Percentiles rank a stretch among this genome's conserved stretches.
Conservation (phyloP, 2,329 filamentous ascomycete species). For the Mariannaea elegans region DNA sequence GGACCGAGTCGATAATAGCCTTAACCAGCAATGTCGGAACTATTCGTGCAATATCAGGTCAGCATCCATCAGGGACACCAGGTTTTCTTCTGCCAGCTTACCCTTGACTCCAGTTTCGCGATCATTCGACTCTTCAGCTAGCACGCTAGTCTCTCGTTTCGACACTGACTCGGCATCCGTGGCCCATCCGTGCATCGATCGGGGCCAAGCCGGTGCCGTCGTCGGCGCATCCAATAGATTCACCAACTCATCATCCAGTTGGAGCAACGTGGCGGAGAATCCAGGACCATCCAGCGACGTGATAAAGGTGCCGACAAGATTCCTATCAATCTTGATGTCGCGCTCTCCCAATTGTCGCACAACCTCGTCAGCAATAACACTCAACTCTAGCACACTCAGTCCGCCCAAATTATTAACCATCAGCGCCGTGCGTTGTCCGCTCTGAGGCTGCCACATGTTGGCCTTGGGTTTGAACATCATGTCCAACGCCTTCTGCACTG, state of each 20-base stretch:
- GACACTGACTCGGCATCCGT: constrained; percentile 26
- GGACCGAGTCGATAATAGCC: constrained; percentile 31
- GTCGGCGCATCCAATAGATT: constrained; percentile 32
- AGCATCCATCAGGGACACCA: background rate
- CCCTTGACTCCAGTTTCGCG: constrained; percentile 33
- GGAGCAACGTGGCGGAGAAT: constrained; percentile 33
- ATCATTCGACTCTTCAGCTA: constrained; percentile 8
- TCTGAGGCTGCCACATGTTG: constrained; percentile 34
- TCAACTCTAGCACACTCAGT: constrained; percentile 34
- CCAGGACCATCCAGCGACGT: constrained; percentile 38
- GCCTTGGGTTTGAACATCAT: constrained; percentile 36
- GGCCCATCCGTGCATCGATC: constrained; percentile 32
- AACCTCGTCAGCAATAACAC: constrained; percentile 37
- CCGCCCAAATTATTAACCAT: constrained; percentile 40
- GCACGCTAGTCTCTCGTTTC: constrained; percentile 19
- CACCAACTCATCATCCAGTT: constrained; percentile 33
- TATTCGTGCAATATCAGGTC: background rate
- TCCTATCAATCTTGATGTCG: constrained; percentile 25
- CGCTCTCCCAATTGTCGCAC: constrained; percentile 23
- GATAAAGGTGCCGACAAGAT: constrained; percentile 35
- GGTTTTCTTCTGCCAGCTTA: background rate
- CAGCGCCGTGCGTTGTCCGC: constrained; percentile 27
- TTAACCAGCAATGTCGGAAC: constrained; percentile 31
- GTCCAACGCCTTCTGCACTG: constrained; percentile 28
- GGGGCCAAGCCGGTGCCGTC: constrained; percentile 36